Conservation (phyloP, 2,329 filamentous ascomycete genomes). For the Fusarium aywerte region DNA sequence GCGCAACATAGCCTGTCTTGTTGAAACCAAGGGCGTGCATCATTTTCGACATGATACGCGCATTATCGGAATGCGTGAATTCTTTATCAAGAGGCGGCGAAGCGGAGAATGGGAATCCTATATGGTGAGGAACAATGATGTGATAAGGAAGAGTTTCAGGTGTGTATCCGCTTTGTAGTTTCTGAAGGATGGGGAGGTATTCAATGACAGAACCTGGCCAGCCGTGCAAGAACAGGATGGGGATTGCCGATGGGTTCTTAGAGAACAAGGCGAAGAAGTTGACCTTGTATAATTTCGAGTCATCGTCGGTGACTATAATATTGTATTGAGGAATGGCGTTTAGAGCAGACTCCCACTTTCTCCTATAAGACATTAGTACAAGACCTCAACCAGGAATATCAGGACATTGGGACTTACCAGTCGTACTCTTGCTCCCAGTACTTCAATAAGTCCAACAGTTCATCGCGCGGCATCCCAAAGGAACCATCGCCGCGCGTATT, state of each 20-base stretch:
- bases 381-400: too few relatives aligned
- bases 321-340: slow-evolving; percentile 33
- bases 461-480: not conserved
- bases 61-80: slow-evolving; percentile 12
- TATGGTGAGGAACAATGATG: slow-evolving; percentile 17
- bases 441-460: not conserved
- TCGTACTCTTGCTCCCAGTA: slow-evolving; percentile 14
- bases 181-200: slow-evolving; percentile 24
- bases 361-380: not conserved
- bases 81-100: not conserved
- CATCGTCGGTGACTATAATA: slow-evolving; percentile 15
- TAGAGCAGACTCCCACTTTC: slow-evolving; percentile 30
- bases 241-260: not conserved
- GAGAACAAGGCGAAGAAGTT: slow-evolving; percentile 32
- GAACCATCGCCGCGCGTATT: not conserved
- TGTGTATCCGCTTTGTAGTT: not conserved
- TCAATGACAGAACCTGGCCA: slow-evolving; percentile 36
- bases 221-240: slow-evolving; percentile 24
- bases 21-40: slow-evolving; percentile 11
- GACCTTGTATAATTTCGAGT: slow-evolving; percentile 9
- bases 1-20: slow-evolving; percentile 16
- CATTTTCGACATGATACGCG: slow-evolving; percentile 18
- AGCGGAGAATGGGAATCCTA: slow-evolving; percentile 15
- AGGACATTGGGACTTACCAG: not conserved
- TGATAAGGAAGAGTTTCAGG: slow-evolving; percentile 11